phyloP scores from a whole-genome alignment of 148 eudicot genomes.

The Chenopodium formosanum region DNA sequence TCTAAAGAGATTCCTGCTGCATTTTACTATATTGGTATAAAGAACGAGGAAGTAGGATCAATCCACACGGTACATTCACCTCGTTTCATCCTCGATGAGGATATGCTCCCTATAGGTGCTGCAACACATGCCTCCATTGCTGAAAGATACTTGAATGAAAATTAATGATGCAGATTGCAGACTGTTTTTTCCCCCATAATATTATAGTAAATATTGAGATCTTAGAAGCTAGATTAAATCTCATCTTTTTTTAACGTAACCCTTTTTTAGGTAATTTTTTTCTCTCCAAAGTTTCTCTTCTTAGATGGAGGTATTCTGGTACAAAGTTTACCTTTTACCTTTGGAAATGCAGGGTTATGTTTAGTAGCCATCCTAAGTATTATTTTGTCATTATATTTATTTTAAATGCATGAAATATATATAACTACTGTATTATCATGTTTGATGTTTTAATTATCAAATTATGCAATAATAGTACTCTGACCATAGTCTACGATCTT shows the following conservation, averaged over 20 bases:
- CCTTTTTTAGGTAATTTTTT: background rate
- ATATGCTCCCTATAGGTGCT: conserved; percentile 66
- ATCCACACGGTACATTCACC: conserved; percentile 69
- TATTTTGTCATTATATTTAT: no score
- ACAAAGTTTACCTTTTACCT: background rate
- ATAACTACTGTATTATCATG: no score
- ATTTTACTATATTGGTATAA: conserved; percentile 63
- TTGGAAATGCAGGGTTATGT: conserved; percentile 9
- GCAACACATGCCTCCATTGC: conserved; percentile 81
- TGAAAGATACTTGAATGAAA: conserved; percentile 63
- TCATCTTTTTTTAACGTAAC: background rate
- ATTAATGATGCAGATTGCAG: background rate
- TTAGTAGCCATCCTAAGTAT: background rate
- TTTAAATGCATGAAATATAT: no score
- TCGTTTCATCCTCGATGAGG: conserved; percentile 66
- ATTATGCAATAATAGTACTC: no score
- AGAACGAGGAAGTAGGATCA: conserved; percentile 61
- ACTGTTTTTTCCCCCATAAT: background rate
- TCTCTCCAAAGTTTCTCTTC: background rate
- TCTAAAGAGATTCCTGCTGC: conserved; percentile 60
- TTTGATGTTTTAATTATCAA: no score
- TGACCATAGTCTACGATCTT: no score
- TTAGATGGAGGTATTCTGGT: background rate
- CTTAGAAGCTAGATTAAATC: background rate
- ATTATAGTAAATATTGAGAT: background rate